Evolutionary conservation across 805 yeast species (phyloP).

Genomic region (Helenozyma rhizophorensis): DNA sequence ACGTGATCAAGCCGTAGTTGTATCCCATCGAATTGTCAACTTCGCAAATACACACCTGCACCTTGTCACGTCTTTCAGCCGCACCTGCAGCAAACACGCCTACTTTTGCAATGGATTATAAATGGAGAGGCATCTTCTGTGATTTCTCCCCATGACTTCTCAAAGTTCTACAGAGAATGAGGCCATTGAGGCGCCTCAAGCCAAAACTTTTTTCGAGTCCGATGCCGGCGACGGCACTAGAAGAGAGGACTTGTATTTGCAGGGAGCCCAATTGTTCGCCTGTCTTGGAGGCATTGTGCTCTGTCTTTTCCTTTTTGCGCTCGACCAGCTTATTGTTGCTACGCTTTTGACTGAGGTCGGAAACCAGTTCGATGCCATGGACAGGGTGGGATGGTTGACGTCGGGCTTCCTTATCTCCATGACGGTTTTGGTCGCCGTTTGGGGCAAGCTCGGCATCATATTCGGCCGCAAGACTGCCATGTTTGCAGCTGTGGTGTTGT

Average conservation of each 20-base stretch:
- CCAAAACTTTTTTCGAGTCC: slow-evolving; percentile 25
- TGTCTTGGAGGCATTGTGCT: slow-evolving; percentile 25
- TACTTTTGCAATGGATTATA: too few relatives aligned
- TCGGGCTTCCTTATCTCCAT: slow-evolving; percentile 34
- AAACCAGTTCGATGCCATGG: slow-evolving; percentile 29
- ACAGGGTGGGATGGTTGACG: slow-evolving; percentile 35
- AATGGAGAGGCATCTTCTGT: too few relatives aligned
- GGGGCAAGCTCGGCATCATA: slow-evolving; percentile 34
- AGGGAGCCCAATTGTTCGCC: slow-evolving; percentile 22
- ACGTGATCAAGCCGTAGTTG: too few relatives aligned
- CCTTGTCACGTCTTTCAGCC: too few relatives aligned
- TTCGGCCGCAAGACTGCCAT: slow-evolving; percentile 34
- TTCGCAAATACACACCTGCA: too few relatives aligned
- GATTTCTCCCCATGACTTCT: too few relatives aligned
- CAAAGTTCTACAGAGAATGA: too few relatives aligned
- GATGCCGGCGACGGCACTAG: slow-evolving; percentile 43
- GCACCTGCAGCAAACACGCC: too few relatives aligned
- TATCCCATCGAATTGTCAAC: too few relatives aligned
- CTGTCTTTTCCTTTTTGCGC: slow-evolving; percentile 31
- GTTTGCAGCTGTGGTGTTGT: slow-evolving; percentile 20
- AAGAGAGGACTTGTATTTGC: slow-evolving; percentile 34
- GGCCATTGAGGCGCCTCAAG: slow-evolving; percentile 1
- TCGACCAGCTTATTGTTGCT: slow-evolving; percentile 38
- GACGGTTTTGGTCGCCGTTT: slow-evolving; percentile 31
- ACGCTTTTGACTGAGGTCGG: slow-evolving; percentile 34